Base-by-base conservation (phyloP, 2,329 filamentous ascomycete species). In the Rasamsonia emersonii region DNA sequence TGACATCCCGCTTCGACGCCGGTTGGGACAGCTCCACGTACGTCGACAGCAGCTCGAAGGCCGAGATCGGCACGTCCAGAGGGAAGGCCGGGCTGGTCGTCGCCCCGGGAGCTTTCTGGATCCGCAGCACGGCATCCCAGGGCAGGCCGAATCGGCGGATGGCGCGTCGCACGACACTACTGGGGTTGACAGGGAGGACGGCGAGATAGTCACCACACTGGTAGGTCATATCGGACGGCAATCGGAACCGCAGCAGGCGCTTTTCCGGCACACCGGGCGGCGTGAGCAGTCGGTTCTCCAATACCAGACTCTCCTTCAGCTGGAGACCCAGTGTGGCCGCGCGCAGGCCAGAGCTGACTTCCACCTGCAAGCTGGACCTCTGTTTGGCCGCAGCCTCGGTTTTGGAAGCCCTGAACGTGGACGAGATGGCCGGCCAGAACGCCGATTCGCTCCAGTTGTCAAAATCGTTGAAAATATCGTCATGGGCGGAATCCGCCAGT, bases 201-300 rank as follows among this genome's bases (percentile, higher is more conserved):
- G 80, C 79, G 1, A 89, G 68, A 50, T 91, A 89, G 49, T 89
- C 83, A 9, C 83, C 84, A 2, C 79, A 72, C 23, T 71, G 68
- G 56, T 88, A 89, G 0, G 67, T 69, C 64, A 75, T 67, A 30
- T 70, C 73, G 0, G 66, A 70, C 0, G 83, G 82, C 1, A 89
- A 65, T 38, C 75, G 71, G 19, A 86, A 74, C 40, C 76, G 75
- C 13, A 85, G 70, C 40, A 79, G 70, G 15, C 73, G 71, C 62
- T 85, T 86, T 21, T 62, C 60, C 0, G 73, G 62, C 16, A 64
- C 67, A 0, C 60, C 66, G 1, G 62, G 57, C 1, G 67, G 52
- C 1, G 70, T 75, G 19, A 83, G 59, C 0, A 62, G 51, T 28
- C 59, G 61, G 24, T 71, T 68, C 5, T 68, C 63, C 1, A 77